These are phyloP conservation scores for Lentinula sp. DNA, from an alignment of 768 basidiomycete genomes.

Conservation along the genomic window DNA sequence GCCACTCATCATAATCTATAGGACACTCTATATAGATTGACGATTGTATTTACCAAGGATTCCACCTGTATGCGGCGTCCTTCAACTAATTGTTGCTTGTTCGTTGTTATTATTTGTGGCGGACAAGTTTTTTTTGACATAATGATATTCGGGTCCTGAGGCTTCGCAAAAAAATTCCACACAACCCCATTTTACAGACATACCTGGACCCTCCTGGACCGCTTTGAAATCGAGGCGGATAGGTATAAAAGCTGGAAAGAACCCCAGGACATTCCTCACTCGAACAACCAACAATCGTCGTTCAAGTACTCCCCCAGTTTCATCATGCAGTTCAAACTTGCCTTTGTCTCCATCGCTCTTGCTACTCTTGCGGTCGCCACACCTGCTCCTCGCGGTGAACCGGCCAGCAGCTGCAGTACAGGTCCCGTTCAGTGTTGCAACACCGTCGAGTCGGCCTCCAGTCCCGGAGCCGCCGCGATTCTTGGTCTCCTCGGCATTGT, in stretches of 20 bases:
- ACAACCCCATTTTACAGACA: not conserved
- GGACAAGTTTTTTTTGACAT: too few species aligned
- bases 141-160: too few species aligned
- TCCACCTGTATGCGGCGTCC: too few species aligned
- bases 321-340: constrained; percentile 4
- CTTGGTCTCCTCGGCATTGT: constrained; percentile 28
- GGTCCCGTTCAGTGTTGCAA: constrained; percentile 25
- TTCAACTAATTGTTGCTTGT: too few species aligned
- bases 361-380: constrained; percentile 15
- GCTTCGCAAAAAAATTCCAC: not conserved
- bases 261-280: not conserved
- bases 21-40: too few species aligned
- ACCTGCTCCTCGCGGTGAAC: constrained; percentile 10
- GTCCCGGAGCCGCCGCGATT: constrained; percentile 5
- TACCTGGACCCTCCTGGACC: not conserved
- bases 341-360: constrained; percentile 4
- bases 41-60: too few species aligned
- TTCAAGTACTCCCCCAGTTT: not conserved
- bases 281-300: constrained; percentile 1
- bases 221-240: not conserved
- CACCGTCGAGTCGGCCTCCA: constrained; percentile 15
- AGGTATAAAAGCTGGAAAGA: not conserved
- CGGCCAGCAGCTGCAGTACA: constrained; percentile 18
- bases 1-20: too few species aligned
- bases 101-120: too few species aligned